A percentile compares a stretch with the other conserved stretches of the same genome.
phyloP scores from a whole-genome alignment of 2,329 filamentous ascomycete genomes.

The Alternaria gaisen region DNA sequence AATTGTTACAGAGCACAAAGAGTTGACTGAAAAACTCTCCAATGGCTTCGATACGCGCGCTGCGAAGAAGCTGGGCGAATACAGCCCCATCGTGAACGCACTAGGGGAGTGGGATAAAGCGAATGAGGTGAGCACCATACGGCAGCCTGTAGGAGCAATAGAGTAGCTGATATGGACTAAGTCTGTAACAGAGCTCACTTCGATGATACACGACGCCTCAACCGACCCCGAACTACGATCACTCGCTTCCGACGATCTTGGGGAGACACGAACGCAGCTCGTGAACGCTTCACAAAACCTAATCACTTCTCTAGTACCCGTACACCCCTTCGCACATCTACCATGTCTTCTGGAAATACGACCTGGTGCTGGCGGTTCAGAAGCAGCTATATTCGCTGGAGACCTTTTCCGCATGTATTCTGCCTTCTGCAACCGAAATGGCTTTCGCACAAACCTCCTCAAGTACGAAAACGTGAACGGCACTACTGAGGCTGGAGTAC shows the following conservation, averaged over 20 bases:
- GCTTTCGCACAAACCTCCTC: slow-evolving; percentile 72
- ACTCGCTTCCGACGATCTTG: slow-evolving; percentile 74
- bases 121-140: slow-evolving; percentile 58
- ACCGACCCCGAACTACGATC: slow-evolving; percentile 68
- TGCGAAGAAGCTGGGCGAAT: slow-evolving; percentile 67
- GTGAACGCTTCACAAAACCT: slow-evolving; percentile 71
- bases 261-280: slow-evolving; percentile 69
- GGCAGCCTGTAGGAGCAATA: background rate
- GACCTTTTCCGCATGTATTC: slow-evolving; percentile 92
- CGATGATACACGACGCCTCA: slow-evolving; percentile 74
- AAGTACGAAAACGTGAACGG: slow-evolving; percentile 83
- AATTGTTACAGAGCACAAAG: slow-evolving; percentile 64
- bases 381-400: slow-evolving; percentile 89
- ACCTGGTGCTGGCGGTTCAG: slow-evolving; percentile 89
- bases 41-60: slow-evolving; percentile 64
- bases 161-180: slow-evolving; percentile 43
- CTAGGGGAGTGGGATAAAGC: slow-evolving; percentile 67
- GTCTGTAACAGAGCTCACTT: slow-evolving; percentile 73
- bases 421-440: slow-evolving; percentile 74
- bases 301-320: slow-evolving; percentile 80
- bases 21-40: slow-evolving; percentile 61
- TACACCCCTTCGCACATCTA: slow-evolving; percentile 87
- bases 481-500: slow-evolving; percentile 66
- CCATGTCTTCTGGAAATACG: slow-evolving; percentile 92
- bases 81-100: slow-evolving; percentile 61